Evolutionary conservation across 148 eudicot genomes (phyloP).

Genomic region (Vaccinium darrowii): DNA sequence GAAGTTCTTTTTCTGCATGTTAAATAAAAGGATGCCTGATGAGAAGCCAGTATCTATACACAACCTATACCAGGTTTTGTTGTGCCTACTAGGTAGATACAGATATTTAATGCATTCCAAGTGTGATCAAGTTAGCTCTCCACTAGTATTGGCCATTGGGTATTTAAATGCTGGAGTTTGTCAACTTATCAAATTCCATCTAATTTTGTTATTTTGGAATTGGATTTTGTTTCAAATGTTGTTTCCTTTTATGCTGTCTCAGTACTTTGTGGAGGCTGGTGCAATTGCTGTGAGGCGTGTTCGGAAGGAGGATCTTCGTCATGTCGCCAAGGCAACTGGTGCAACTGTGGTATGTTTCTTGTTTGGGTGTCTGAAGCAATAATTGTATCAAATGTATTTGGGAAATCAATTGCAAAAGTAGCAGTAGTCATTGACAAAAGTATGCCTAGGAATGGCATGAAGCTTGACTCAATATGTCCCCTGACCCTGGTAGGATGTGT

Average conservation of each 20-base stretch:
- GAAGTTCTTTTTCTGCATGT: not conserved
- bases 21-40: conserved; percentile 1
- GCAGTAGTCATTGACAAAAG: not conserved
- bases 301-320: conserved; percentile 88
- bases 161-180: not conserved
- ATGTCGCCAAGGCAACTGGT: conserved; percentile 98
- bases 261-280: conserved; percentile 98
- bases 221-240: not conserved
- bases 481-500: not conserved
- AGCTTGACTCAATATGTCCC: not conserved
- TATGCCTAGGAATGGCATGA: not conserved
- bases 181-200: not conserved
- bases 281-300: conserved; percentile 98
- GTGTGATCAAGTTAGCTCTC: conserved; percentile 3
- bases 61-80: not conserved
- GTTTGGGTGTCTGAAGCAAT: conserved; percentile 3
- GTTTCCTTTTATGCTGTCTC: conserved; percentile 15
- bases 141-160: not conserved
- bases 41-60: not conserved
- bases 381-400: not conserved
- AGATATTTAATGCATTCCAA: not conserved
- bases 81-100: not conserved
- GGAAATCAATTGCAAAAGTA: not conserved
- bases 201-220: not conserved
- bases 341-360: conserved; percentile 71